Evolutionary conservation across 2,329 filamentous ascomycete genomes (phyloP).

Genomic region (Ophiocordyceps australis): DNA sequence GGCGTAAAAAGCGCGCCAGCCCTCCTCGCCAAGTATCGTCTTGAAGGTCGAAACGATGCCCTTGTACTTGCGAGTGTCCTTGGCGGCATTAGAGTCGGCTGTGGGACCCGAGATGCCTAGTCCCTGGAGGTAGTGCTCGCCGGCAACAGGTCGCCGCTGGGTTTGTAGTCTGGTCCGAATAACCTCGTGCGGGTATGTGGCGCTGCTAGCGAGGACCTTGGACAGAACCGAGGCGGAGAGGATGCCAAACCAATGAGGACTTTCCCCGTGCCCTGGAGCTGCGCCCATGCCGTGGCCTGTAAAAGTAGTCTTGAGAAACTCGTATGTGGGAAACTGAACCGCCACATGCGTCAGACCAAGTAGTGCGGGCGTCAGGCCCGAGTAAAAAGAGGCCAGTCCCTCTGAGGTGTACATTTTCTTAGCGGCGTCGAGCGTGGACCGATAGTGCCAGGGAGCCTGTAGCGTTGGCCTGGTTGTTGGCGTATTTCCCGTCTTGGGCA

Average conservation of each 20-base stretch:
- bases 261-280: conserved; percentile 18
- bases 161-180: conserved; percentile 87
- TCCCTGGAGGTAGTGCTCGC: conserved; percentile 31
- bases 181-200: conserved; percentile 95
- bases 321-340: conserved; percentile 92
- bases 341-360: conserved; percentile 88
- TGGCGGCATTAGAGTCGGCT: conserved; percentile 9
- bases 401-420: conserved; percentile 91
- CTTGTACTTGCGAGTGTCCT: conserved; percentile 39
- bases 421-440: conserved; percentile 74
- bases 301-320: conserved; percentile 79
- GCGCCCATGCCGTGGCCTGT: conserved; percentile 79
- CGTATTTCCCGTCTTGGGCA: conserved; percentile 31
- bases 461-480: conserved; percentile 35
- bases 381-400: conserved; percentile 83
- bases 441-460: conserved; percentile 77
- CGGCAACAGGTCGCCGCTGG: conserved; percentile 54
- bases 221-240: conserved; percentile 79
- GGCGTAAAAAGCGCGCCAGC: conserved; percentile 92
- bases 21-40: conserved; percentile 77
- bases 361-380: conserved; percentile 78
- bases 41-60: conserved; percentile 69
- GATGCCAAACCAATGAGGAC: conserved; percentile 66
- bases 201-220: conserved; percentile 85
- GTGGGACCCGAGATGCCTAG: conserved; percentile 21